Base-by-base conservation (phyloP, 306 rosid species). In the Gynostemma pentaphyllum region DNA sequence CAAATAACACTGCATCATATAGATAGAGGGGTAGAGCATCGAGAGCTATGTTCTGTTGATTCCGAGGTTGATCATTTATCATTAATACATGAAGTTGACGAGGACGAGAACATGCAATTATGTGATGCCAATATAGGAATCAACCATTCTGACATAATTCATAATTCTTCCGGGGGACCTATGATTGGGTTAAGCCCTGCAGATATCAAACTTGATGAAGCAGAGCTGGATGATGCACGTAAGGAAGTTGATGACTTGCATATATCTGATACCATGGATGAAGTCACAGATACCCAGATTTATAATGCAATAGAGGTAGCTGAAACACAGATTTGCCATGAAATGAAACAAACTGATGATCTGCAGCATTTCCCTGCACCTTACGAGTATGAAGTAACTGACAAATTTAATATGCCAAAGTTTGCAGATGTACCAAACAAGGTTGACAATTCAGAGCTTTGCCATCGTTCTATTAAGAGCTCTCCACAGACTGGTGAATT, bases 61-160 rank as follows among this genome's bases (percentile, higher is more conserved):
- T 56, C 61, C 27, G 80, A 82, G 66, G 78, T 78, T 29, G 74
- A 62, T 72, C 77, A 78, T 70, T 71, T 78, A 62, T 80, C 70
- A 18, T 64, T 84, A 72, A 82, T 82, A 62, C 86, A 72, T 52
- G 82, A 82, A 16, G 83, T 69, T 40, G 80, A 57, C 7, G 83
- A 71, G 46, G 59, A 55, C 42, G 87, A 78, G 46, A 80, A 64
- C 59, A 37, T 83, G 83, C 88, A 69, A 48, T 76, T 85, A 26
- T 87, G 94, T 53, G 74, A 78, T 59, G 72, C 80, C 18, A 76
- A 64, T 66, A 75, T 84, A 57, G 92, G 70, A 64, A 80, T 84
- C 32, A 87, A 78, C 74, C 92, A 76, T 60, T 74, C 95, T 7
- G 80, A 80, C 56, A 69, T 81, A 18, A 75, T 69, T 49, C 82